Conservation (phyloP, 2,329 filamentous ascomycete genomes). For the Pseudogymnoascus sp. region DNA sequence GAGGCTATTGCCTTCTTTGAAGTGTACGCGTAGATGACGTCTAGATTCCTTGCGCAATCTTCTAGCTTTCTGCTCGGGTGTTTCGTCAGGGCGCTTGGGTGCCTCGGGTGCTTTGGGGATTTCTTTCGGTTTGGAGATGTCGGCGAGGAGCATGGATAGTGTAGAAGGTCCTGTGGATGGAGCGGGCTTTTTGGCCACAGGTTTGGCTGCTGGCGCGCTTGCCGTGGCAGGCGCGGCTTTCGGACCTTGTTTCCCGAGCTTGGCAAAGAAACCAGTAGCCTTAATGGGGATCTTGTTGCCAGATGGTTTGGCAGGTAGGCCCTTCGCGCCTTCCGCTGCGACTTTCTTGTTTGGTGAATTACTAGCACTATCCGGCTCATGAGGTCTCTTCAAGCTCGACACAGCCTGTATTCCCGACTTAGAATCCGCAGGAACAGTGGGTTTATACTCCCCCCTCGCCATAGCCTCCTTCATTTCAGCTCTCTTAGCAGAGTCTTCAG, state of each 20-base stretch:
- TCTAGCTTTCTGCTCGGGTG: constrained; percentile 56
- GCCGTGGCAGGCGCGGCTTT: constrained; percentile 16
- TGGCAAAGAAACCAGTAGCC: constrained; percentile 13
- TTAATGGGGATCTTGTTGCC: constrained; percentile 17
- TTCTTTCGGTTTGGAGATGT: constrained; percentile 25
- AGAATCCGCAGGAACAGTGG: constrained; percentile 16
- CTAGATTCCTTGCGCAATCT: constrained; percentile 65
- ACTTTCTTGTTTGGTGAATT: constrained; percentile 27
- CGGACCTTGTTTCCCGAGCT: constrained; percentile 7
- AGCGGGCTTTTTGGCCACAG: constrained; percentile 29
- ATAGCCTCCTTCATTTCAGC: constrained; percentile 21
- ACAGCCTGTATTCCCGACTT: constrained; percentile 12
- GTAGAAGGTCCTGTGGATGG: constrained; percentile 19
- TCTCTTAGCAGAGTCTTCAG: constrained; percentile 29
- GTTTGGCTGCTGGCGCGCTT: constrained; percentile 19
- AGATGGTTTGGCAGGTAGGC: constrained; percentile 19
- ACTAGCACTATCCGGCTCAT: constrained; percentile 24
- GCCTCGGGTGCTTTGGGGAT: constrained; percentile 24
- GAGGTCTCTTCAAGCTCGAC: constrained; percentile 22
- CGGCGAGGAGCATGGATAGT: constrained; percentile 26
- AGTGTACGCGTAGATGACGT: constrained; percentile 60
- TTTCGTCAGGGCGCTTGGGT: constrained; percentile 41
- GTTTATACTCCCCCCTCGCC: constrained; percentile 19
- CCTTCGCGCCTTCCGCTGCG: constrained; percentile 26
- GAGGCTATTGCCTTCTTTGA: constrained; percentile 58